Base-by-base conservation (phyloP, 2,329 filamentous ascomycete species). In the Cladophialophora exuberans region DNA sequence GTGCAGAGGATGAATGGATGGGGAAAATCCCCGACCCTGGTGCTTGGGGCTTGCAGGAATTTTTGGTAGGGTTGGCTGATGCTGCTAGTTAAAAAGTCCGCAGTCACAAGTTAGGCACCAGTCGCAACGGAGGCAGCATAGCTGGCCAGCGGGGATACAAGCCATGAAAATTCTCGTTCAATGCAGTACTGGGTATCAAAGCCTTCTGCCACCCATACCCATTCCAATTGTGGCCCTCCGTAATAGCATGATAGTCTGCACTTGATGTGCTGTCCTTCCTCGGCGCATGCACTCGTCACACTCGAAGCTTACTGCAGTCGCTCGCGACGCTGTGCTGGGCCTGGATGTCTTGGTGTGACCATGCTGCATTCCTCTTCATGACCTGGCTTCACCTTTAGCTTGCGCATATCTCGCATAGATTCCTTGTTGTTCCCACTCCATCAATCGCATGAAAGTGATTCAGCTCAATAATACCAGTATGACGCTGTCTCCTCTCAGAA, bases 401-500 rank as follows among this genome's bases (percentile, higher is more conserved):
- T 31, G 7, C 13, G 13, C 7, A n/a, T 18, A 4, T n/a, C 35
- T 11, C 17, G 13, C 17, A 18, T 9, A 20, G 13, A 39, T 17
- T 20, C 35, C 35, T 17, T 17, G 7, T 20, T 9, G 17, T 5
- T 18, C 17, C 35, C 15, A 11, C 35, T 20, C 17, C 13, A 20
- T 20, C 11, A 11, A 25, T 6, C 22, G 18, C 10, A 9, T 36
- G 17, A 33, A 4, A 28, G 25, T 3, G 4, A 9, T 15, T 78
- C 79, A 93, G 78, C 88, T 93, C 69, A 95, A 79, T 65, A 95
- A 78, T 57, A 96, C 90, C 64, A 95, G 78, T 67, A 96, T 93
- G 63, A 96, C 90, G 41, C 88, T 91, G 71, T 96, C 90, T 57
- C 90, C 90, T 71, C 90, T 80, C 62, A 96, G 74, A 73, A 96